Evolutionary conservation across 305 asterid species (phyloP), one percentile per base, ranked within the genome.

Genomic region (Nicotiana rustica): DNA sequence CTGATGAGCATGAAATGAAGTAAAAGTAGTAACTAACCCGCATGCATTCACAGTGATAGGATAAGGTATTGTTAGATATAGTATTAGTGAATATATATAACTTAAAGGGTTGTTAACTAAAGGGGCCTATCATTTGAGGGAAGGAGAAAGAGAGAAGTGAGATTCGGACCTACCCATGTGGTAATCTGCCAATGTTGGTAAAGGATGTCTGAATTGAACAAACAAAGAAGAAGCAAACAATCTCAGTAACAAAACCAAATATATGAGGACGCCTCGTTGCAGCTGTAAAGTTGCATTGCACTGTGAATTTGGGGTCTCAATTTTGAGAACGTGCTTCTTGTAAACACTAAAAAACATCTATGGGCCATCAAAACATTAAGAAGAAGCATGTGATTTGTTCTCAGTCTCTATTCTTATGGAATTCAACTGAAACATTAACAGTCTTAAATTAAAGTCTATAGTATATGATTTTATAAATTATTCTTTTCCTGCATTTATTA

Each of bases 291-390:
- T 68, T 7, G 33, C 33, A 14, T 14, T 33, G 76, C 33, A 38
- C 33, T 69, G 4, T 10, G 35, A 10, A 38, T 69, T 69, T 69
- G 77, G 77, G 77, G 77, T 69, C 77, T 69, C 57, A 38, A 7
- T 38, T 69, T 69, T 38, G 1, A 69, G 57, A 69, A 69, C 77
- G 77, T 69, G 77, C 77, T 69, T 36, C 6, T 38, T n/a, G 4
- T 38, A 69, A 69, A 69, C 59, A 52, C 59, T 52, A 52, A 52
- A 13, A 0, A 52, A 52, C 77, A 69, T 38, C 41, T n/a, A 68
- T 36, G 77, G 77, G 77, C 77, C 77, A 68, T 69, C 56, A n/a
- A 69, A 69, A 38, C 57, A 69, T 69, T 69, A 38, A 38, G 21
- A 59, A 59, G 21, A 13, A 36, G 9, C 77, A 69, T 69, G 77